Base-by-base conservation (phyloP, 2,329 filamentous ascomycete genomes). In the Claviceps sp. region DNA sequence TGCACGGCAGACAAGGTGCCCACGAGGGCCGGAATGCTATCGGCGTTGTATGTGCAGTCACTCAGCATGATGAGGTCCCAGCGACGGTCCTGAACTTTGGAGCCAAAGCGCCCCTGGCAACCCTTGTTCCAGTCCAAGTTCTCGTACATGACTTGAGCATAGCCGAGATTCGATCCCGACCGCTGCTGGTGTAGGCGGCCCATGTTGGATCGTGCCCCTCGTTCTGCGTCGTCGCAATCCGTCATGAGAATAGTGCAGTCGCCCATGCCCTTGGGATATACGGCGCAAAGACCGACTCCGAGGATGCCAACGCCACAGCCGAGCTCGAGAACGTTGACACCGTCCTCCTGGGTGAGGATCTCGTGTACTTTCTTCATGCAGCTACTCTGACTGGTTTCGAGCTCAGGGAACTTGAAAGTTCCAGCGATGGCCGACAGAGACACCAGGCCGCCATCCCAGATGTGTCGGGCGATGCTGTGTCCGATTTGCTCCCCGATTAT, bases 11-110 rank as follows among this genome's bases (percentile, higher is more conserved):
- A 72, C 38, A 81, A 63, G 1, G 77, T 80, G 49, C 70, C 70
- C 4, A 80, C 72, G 22, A 82, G 67, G 2, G 74, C 70, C 1
- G 75, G 72, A 26, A 81, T 64, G 55, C 72, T 73, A 60, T 81
- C 77, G 50, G 72, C 73, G 55, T 81, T 81, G 67, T 81, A 81
- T 0, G 77, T 81, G 69, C 78, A 80, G 61, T 82, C 78, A 60
- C 77, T 79, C 22, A 81, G 65, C 50, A 79, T 67, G 47, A 79
- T 59, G 5, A 80, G 63, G 54, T 80, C 73, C 77, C 77, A 81
- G 2, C 61, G 54, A 2, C 62, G 64, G 1, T 67, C 63, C n/a
- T 58, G 55, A 1, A 67, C 68, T 24, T 68, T 60, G 0, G 65
- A 57, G 0, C 73, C 74, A 54, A 80, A 75, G 0, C 48, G 52